Percentiles rank a stretch among this genome's conserved stretches.
Conservation (phyloP, 352 stramenopile genomes). For the Phytophthora agathidicida region DNA sequence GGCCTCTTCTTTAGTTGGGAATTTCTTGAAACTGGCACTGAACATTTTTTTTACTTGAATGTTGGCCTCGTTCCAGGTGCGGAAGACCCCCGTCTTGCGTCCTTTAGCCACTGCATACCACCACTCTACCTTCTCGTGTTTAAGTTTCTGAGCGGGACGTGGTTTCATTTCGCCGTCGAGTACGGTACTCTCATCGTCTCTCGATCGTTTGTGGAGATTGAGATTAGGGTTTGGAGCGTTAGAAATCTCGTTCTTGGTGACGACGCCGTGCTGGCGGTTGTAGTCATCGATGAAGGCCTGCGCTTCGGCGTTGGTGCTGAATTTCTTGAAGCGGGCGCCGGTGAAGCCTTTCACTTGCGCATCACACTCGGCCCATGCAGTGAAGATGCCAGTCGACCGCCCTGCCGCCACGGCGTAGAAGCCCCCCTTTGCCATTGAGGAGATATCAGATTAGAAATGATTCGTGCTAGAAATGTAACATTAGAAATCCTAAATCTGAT, state of each 20-base stretch:
- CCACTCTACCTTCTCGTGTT: constrained; percentile 4
- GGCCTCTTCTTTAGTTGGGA: constrained; percentile 48
- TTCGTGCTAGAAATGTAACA: not conserved
- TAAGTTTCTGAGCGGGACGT: constrained; percentile 17
- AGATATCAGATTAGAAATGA: not conserved
- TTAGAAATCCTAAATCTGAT: not conserved
- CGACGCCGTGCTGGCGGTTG: not conserved
- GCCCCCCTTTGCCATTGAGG: constrained; percentile 26
- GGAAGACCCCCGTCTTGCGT: constrained; percentile 56
- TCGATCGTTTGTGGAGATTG: constrained; percentile 7
- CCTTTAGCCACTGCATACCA: constrained; percentile 71
- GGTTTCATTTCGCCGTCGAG: not conserved
- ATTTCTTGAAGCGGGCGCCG: constrained; percentile 69
- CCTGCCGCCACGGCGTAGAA: constrained; percentile 73
- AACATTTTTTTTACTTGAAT: constrained; percentile 57
- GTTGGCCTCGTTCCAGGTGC: constrained; percentile 59
- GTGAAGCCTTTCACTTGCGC: constrained; percentile 64
- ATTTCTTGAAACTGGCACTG: constrained; percentile 66
- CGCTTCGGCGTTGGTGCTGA: constrained; percentile 52
- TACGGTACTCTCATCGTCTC: constrained; percentile 18
- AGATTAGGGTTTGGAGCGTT: not conserved
- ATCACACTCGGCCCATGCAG: constrained; percentile 53
- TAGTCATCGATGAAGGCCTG: constrained; percentile 47
- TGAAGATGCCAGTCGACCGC: constrained; percentile 59
- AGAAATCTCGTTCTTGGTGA: not conserved